These are phyloP conservation scores for Barbarea vulgaris DNA, from an alignment of 345 rosid genomes.

Conservation along the genomic window DNA sequence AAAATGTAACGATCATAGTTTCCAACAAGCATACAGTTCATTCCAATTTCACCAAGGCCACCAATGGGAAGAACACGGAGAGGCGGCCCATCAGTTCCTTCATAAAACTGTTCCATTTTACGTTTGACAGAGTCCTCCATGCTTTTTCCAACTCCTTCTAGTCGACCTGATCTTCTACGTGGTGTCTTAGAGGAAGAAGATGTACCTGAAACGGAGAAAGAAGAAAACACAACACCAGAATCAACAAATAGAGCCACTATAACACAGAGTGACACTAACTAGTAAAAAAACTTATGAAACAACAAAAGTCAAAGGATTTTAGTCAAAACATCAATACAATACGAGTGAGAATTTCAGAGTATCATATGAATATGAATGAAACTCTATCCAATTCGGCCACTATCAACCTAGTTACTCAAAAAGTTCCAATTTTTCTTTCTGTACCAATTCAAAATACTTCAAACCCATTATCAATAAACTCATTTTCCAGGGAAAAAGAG, in stretches of 20 bases:
- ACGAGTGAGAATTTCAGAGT: not conserved
- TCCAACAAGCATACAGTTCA: slow-evolving; percentile 99
- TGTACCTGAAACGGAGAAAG: slow-evolving; percentile 38
- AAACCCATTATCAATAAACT: slow-evolving; percentile 9
- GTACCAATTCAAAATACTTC: slow-evolving; percentile 1
- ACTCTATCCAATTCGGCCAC: not conserved
- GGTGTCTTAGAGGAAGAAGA: slow-evolving; percentile 53
- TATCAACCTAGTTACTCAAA: not conserved
- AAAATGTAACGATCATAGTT: slow-evolving; percentile 88
- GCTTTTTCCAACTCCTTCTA: slow-evolving; percentile 85
- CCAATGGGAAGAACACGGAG: slow-evolving; percentile 95
- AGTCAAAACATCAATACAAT: not conserved
- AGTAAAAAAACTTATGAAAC: not conserved
- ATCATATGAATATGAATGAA: not conserved
- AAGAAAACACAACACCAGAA: not conserved
- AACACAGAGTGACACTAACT: not conserved
- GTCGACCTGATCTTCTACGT: slow-evolving; percentile 56
- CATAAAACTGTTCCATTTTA: slow-evolving; percentile 95
- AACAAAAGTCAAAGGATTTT: not conserved
- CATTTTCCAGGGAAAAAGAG: not conserved
- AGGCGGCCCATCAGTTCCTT: slow-evolving; percentile 91
- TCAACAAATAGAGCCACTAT: slow-evolving; percentile 10
- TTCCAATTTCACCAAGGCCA: slow-evolving; percentile 98
- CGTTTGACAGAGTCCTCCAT: slow-evolving; percentile 97
- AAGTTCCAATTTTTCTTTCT: not conserved